These are phyloP conservation scores for Petrea volubilis DNA, from an alignment of 257 asterid genomes.

Conservation along the genomic window DNA sequence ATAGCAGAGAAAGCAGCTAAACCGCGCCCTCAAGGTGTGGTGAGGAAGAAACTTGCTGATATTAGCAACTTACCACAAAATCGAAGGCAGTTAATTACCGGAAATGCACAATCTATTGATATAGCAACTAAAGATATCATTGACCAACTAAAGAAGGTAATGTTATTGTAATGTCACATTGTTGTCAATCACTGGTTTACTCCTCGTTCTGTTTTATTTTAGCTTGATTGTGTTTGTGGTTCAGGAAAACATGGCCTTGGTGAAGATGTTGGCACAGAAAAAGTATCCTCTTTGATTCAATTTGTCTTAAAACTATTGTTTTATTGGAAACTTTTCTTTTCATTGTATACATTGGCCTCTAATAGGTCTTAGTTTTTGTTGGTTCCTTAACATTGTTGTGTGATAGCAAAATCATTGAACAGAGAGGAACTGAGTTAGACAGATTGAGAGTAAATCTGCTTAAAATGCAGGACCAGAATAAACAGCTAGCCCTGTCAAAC, in stretches of 20 bases:
- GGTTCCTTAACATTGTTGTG: constrained; percentile 34
- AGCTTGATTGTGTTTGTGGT: constrained; percentile 17
- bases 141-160: constrained; percentile 59
- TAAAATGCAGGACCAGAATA: constrained; percentile 71
- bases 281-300: constrained; percentile 56
- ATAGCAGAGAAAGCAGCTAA: constrained; percentile 27
- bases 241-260: constrained; percentile 62
- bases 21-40: constrained; percentile 29
- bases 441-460: constrained; percentile 50
- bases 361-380: not conserved
- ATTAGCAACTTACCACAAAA: constrained; percentile 67
- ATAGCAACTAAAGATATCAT: constrained; percentile 34
- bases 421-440: constrained; percentile 64
- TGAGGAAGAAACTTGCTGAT: constrained; percentile 61
- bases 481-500: constrained; percentile 56
- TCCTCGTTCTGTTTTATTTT: constrained; percentile 9
- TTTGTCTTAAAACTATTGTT: constrained; percentile 12
- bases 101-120: constrained; percentile 33
- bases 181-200: not conserved
- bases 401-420: constrained; percentile 62
- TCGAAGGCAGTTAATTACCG: constrained; percentile 24
- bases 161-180: not conserved
- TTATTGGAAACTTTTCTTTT: not conserved
- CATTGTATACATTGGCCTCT: not conserved
- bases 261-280: constrained; percentile 62